Conservation (phyloP, 2,329 filamentous ascomycete species). For the Curvularia sp. region DNA sequence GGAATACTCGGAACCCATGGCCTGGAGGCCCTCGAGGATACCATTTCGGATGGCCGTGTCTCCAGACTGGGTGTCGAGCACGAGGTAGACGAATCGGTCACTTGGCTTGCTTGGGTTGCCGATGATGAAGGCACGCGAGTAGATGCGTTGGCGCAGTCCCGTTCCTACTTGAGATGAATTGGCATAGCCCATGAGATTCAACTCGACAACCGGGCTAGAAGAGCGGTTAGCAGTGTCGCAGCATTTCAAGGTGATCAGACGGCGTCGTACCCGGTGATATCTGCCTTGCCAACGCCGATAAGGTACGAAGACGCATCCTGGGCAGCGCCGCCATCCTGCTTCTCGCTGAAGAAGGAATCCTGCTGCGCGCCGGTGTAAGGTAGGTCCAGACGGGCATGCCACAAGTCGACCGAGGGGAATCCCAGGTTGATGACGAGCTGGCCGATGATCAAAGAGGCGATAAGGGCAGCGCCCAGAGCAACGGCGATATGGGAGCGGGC, state of each 20-base stretch:
- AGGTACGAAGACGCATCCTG: slow-evolving; percentile 61
- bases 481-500: slow-evolving; percentile 50
- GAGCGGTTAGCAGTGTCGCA: slow-evolving; percentile 18
- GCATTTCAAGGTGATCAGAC: background rate
- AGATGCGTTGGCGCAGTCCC: slow-evolving; percentile 84
- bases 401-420: slow-evolving; percentile 46
- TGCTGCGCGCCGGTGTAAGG: slow-evolving; percentile 30
- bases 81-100: slow-evolving; percentile 84
- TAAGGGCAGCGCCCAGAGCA: slow-evolving; percentile 47
- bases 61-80: slow-evolving; percentile 85
- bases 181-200: slow-evolving; percentile 92
- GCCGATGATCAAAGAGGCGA: slow-evolving; percentile 43
- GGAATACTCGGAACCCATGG: slow-evolving; percentile 73
- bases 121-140: slow-evolving; percentile 88
- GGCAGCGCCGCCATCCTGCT: slow-evolving; percentile 37
- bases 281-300: slow-evolving; percentile 73
- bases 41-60: slow-evolving; percentile 88
- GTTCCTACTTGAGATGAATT: slow-evolving; percentile 81
- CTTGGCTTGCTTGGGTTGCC: slow-evolving; percentile 69
- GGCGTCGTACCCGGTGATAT: slow-evolving; percentile 70
- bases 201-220: slow-evolving; percentile 78
- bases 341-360: slow-evolving; percentile 35
- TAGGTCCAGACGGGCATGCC: slow-evolving; percentile 43
- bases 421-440: slow-evolving; percentile 47
- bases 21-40: slow-evolving; percentile 76